Base-by-base conservation (phyloP, 768 basidiomycete genomes). In the Tephrocybe rancida region DNA sequence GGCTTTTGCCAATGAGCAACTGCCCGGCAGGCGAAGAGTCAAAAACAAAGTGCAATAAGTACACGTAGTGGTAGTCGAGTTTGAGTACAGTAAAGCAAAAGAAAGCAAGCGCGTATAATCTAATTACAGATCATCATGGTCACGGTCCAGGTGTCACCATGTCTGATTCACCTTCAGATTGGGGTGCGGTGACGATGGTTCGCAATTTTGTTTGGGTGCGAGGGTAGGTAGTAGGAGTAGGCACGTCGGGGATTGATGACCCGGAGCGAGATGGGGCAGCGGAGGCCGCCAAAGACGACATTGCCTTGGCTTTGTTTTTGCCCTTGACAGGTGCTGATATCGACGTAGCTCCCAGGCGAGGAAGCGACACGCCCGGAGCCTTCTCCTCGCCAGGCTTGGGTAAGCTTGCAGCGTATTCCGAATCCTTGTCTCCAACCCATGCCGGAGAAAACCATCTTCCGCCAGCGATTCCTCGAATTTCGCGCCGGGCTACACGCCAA, bases 401-500 rank as follows among this genome's bases (percentile, higher is more conserved):
- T 37, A 10, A 26, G 45, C 4, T 67, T 22, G 69, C 60, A 6
- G 84, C 80, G 53, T 79, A 84, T 45, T 87, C 80, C 9, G 88
- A 90, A 46, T 90, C 88, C 67, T 88, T 90, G 56, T 85, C 86
- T 21, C 90, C 90, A n/a, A 90, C 87, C 89, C 89, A 92, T n/a
- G 87, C 71, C 27, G 79, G 80, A 5, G 84, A 72, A 59, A 91
- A 86, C 90, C 90, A 92, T 35, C 90, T 82, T 1, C 90, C 90
- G 11, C 90, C 90, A 18, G 86, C 90, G 47, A 92, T 90, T 6
- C 90, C 90, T 32, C 88, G 78, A 47, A 92, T 83, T 70, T 92
- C 90, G 37, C 90, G 82, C 52, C 86, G 80, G 7, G 88, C 89
- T 37, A 79, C 64, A 34, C 88, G 82, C 90, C 90, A 92, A 53